A percentile compares a stretch with the other conserved stretches of the same genome.
Conservation (phyloP, 2,329 filamentous ascomycete genomes). For the Capronia coronata region DNA sequence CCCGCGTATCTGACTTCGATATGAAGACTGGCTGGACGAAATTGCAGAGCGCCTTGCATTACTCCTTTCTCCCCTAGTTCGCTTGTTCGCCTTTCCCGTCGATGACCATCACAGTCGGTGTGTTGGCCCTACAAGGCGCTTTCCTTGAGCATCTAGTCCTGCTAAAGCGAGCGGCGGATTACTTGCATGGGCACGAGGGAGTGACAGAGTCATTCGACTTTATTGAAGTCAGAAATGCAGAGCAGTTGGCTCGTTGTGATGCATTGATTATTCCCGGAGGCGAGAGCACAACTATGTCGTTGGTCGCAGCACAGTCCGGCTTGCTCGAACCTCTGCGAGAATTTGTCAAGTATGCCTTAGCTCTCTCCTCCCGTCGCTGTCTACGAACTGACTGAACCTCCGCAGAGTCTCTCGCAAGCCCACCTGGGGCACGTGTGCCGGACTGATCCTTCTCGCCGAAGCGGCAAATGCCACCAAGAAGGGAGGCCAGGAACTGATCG, state of each 20-base stretch:
- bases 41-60: not conserved
- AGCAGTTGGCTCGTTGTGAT: constrained; percentile 66
- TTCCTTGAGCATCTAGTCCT: constrained; percentile 83
- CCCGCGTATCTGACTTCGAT: not conserved
- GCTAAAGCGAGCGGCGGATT: constrained; percentile 60
- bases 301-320: constrained; percentile 74
- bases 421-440: constrained; percentile 94
- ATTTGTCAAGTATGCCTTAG: constrained; percentile 73
- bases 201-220: constrained; percentile 50
- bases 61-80: not conserved
- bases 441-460: constrained; percentile 83
- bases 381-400: constrained; percentile 12
- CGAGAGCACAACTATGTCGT: constrained; percentile 87
- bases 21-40: not conserved
- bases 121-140: constrained; percentile 79
- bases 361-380: constrained; percentile 5
- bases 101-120: constrained; percentile 49
- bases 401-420: constrained; percentile 66
- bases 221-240: constrained; percentile 70
- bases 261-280: constrained; percentile 87
- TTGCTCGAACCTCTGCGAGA: constrained; percentile 76
- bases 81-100: not conserved
- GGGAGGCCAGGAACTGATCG: constrained; percentile 87
- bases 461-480: constrained; percentile 82
- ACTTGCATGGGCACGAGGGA: constrained; percentile 33